Conservation (phyloP, 257 asterid species). For the Salvia splendens region DNA sequence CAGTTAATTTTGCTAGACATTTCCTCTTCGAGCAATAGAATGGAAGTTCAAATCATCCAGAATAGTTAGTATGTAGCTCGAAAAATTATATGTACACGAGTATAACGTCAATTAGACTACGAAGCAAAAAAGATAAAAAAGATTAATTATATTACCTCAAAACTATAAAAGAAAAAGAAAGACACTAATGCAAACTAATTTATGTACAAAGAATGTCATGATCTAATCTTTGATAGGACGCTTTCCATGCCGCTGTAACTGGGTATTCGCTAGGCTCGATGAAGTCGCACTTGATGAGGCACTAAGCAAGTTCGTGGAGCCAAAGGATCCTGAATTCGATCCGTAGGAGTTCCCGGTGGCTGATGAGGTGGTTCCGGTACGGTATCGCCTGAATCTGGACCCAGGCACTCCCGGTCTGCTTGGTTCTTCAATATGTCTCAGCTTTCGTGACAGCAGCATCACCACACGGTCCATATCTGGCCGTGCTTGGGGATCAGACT, state of each 20-base stretch:
- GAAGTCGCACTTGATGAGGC: constrained; percentile 45
- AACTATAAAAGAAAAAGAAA: constrained; percentile 17
- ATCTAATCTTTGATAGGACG: constrained; percentile 35
- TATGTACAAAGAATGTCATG: constrained; percentile 34
- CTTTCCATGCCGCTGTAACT: constrained; percentile 34
- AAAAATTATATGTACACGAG: background rate
- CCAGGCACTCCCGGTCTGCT: constrained; percentile 74
- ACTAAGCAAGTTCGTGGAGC: constrained; percentile 48
- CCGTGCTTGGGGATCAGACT: constrained; percentile 70
- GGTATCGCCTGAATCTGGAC: constrained; percentile 51
- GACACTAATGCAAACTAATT: background rate
- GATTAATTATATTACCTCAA: background rate
- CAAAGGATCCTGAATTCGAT: constrained; percentile 46
- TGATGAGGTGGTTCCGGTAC: constrained; percentile 29
- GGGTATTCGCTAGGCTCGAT: constrained; percentile 24
- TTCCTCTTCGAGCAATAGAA: too few species aligned
- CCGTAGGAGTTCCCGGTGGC: constrained; percentile 50
- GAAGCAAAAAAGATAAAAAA: background rate
- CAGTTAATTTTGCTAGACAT: too few species aligned
- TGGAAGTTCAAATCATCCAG: too few species aligned
- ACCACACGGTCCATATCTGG: constrained; percentile 83
- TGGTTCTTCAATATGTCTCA: constrained; percentile 74
- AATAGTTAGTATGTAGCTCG: too few species aligned
- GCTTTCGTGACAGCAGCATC: constrained; percentile 63
- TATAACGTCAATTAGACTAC: background rate